Conservation (phyloP, 2,329 filamentous ascomycete species). For the Penicillium fuscoglaucum region DNA sequence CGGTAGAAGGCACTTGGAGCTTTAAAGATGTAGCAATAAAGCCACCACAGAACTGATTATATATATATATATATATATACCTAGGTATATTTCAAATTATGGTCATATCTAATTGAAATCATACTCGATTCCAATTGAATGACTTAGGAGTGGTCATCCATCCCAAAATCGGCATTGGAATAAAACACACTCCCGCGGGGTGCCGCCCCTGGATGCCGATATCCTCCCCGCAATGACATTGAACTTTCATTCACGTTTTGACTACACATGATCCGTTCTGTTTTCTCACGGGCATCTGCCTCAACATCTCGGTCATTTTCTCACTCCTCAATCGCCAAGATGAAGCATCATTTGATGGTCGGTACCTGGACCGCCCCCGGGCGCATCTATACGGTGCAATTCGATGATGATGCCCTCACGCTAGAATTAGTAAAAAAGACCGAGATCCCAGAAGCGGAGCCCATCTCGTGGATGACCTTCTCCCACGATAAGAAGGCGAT, state of each 20-base stretch:
- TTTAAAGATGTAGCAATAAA: not conserved
- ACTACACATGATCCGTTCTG: conserved; percentile 19
- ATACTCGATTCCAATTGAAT: not conserved
- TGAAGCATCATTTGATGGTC: conserved; percentile 89
- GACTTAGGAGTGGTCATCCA: too few relatives aligned
- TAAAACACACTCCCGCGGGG: conserved; percentile 4
- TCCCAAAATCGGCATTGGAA: conserved; percentile 1
- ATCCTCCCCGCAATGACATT: conserved; percentile 18
- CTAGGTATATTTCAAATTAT: not conserved
- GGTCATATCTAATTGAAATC: not conserved
- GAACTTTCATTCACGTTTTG: conserved; percentile 11
- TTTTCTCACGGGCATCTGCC: conserved; percentile 7
- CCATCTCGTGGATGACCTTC: conserved; percentile 93
- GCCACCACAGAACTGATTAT: not conserved
- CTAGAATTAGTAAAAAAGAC: conserved; percentile 77
- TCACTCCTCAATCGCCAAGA: conserved; percentile 43
- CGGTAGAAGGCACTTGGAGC: not conserved
- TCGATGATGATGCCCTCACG: conserved; percentile 77
- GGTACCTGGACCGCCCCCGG: conserved; percentile 89
- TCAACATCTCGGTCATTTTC: conserved; percentile 16
- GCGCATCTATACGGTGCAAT: conserved; percentile 84
- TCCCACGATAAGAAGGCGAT: conserved; percentile 82
- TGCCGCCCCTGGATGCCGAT: conserved; percentile 26
- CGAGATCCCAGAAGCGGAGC: conserved; percentile 76
- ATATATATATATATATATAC: too few relatives aligned